A percentile compares a stretch with the other conserved stretches of the same genome.
These are phyloP conservation scores for Xylaria curta DNA, from an alignment of 495 filamentous ascomycete species.

Conservation along the genomic window DNA sequence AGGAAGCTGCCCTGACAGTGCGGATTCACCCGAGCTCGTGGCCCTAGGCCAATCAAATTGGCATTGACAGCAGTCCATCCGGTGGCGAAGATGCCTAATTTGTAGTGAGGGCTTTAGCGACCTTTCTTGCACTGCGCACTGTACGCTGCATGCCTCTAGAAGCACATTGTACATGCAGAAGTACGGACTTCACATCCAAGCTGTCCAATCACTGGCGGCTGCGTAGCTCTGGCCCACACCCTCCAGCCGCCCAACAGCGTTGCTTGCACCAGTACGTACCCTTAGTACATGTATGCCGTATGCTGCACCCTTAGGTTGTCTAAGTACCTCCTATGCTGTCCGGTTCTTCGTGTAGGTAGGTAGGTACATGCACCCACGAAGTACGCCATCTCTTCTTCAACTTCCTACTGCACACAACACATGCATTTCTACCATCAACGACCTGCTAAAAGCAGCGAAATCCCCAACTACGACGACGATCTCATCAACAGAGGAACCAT, in stretches of 20 bases:
- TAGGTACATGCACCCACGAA: constrained; percentile 23
- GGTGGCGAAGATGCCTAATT: background rate
- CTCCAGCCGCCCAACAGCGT: constrained; percentile 39
- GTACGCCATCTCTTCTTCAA: constrained; percentile 25
- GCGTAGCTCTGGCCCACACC: constrained; percentile 42
- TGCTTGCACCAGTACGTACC: constrained; percentile 22
- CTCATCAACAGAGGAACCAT: background rate
- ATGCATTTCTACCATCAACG: constrained; percentile 3
- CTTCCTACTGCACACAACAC: constrained; percentile 23
- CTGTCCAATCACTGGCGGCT: constrained; percentile 38
- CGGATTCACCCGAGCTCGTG: constrained; percentile 12
- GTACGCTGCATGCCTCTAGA: background rate
- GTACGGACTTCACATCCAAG: background rate
- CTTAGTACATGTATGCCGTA: background rate
- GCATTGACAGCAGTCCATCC: background rate
- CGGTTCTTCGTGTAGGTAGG: constrained; percentile 19
- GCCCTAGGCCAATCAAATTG: background rate
- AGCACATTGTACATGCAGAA: constrained; percentile 7
- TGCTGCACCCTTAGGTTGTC: constrained; percentile 17
- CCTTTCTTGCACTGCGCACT: background rate
- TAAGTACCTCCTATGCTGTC: background rate
- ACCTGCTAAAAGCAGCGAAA: constrained; percentile 6
- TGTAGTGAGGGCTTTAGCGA: background rate
- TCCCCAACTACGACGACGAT: background rate
- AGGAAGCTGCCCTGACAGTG: constrained; percentile 1